Evolutionary conservation across 108 stramenopile genomes (phyloP).

Genomic region (Fistulifera solaris): DNA sequence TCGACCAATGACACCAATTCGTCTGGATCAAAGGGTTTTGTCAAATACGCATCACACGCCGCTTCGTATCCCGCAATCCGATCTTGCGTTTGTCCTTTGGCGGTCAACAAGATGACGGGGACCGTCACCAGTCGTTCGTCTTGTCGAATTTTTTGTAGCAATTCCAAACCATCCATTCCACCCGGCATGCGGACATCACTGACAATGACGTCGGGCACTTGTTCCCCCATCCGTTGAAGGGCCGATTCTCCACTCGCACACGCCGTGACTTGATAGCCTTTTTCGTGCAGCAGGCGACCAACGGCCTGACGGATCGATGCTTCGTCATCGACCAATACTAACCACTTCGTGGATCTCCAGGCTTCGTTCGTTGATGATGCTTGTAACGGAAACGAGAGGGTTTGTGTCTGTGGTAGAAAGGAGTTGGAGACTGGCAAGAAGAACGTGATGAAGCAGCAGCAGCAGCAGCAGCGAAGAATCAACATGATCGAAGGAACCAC

Average conservation of each 20-base stretch:
- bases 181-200: slow-evolving; percentile 87
- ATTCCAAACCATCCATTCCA: slow-evolving; percentile 66
- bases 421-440: too few species aligned
- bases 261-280: slow-evolving; percentile 61
- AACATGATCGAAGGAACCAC: too few species aligned
- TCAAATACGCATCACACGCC: slow-evolving; percentile 72
- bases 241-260: slow-evolving; percentile 57
- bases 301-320: slow-evolving; percentile 67
- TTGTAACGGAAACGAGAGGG: background rate
- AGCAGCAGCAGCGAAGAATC: too few species aligned
- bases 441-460: too few species aligned
- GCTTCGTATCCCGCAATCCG: slow-evolving; percentile 73
- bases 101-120: slow-evolving; percentile 77
- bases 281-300: slow-evolving; percentile 57
- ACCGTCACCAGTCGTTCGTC: slow-evolving; percentile 19
- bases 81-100: slow-evolving; percentile 72
- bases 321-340: slow-evolving; percentile 81
- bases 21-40: slow-evolving; percentile 85
- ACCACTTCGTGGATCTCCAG: slow-evolving; percentile 35
- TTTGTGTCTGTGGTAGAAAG: too few species aligned
- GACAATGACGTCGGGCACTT: slow-evolving; percentile 54
- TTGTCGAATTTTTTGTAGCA: slow-evolving; percentile 43
- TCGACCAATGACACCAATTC: slow-evolving; percentile 78
- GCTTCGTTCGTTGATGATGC: too few species aligned
- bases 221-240: slow-evolving; percentile 26